A percentile compares a stretch with the other conserved stretches of the same genome.
These are phyloP conservation scores for Hansenula anomala DNA, from an alignment of 1,139 yeast genomes.

Conservation along the genomic window DNA sequence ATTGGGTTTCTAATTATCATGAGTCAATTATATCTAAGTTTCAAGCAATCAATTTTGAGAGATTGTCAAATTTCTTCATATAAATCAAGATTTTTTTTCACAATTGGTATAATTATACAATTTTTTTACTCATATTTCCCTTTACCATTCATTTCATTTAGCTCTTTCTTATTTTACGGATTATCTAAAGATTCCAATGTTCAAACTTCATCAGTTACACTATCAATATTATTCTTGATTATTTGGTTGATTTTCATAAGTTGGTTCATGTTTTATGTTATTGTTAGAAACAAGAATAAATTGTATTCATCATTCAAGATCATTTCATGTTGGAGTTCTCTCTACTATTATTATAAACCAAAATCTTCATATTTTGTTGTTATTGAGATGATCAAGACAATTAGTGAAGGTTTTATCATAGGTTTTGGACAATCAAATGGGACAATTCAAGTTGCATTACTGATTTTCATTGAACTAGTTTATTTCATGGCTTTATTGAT, in stretches of 20 bases:
- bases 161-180: slow-evolving; percentile 33
- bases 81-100: slow-evolving; percentile 7
- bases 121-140: slow-evolving; percentile 35
- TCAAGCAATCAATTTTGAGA: neutral
- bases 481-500: slow-evolving; percentile 30
- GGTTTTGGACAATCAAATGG: slow-evolving; percentile 43
- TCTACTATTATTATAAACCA: slow-evolving; percentile 43
- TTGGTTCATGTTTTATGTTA: slow-evolving; percentile 30
- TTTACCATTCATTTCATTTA: slow-evolving; percentile 41
- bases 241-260: slow-evolving; percentile 22
- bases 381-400: slow-evolving; percentile 29
- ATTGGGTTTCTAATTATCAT: slow-evolving; percentile 6
- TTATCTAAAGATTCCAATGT: slow-evolving; percentile 2
- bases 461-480: slow-evolving; percentile 33
- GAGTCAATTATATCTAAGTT: slow-evolving; percentile 4
- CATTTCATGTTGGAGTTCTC: slow-evolving; percentile 42
- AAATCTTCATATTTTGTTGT: slow-evolving; percentile 34
- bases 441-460: slow-evolving; percentile 36
- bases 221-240: slow-evolving; percentile 32
- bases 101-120: slow-evolving; percentile 31
- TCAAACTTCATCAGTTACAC: slow-evolving; percentile 8
- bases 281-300: slow-evolving; percentile 17
- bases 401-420: slow-evolving; percentile 35
- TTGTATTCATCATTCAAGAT: slow-evolving; percentile 45
- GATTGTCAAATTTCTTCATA: slow-evolving; percentile 1